These are phyloP conservation scores for Eucalyptus virginea DNA, from an alignment of 345 rosid species.

Conservation along the genomic window DNA sequence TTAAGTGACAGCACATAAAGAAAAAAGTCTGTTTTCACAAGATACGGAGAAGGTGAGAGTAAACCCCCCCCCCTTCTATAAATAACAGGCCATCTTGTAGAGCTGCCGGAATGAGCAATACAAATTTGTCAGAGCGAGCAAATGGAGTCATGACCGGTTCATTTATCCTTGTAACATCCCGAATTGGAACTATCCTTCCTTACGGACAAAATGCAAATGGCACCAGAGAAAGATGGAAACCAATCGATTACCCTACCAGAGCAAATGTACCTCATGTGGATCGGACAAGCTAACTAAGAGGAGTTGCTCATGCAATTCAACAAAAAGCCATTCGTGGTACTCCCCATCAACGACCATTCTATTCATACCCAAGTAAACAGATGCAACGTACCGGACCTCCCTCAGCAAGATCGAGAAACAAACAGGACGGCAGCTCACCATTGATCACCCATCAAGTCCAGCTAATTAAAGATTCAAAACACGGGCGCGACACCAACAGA, in stretches of 20 bases:
- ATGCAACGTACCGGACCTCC: background rate
- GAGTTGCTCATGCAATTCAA: background rate
- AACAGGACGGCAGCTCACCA: background rate
- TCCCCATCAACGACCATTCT: background rate
- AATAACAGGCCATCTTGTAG: background rate
- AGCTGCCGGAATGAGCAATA: background rate
- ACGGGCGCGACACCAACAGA: background rate
- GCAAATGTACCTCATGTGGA: background rate
- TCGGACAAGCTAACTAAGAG: background rate
- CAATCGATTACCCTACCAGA: background rate
- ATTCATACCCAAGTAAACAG: background rate
- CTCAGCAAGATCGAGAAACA: background rate
- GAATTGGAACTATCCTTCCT: background rate
- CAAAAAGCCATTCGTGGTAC: background rate
- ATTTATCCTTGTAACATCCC: background rate
- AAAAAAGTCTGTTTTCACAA: background rate
- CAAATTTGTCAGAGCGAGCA: background rate
- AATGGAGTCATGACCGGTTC: background rate
- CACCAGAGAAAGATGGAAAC: background rate
- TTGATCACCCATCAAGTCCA: background rate
- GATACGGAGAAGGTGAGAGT: background rate
- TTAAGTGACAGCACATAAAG: background rate
- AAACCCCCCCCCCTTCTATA: background rate
- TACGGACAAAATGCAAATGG: background rate
- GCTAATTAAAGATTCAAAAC: background rate